Percentiles rank a stretch among this genome's conserved stretches.
Evolutionary conservation across 2,329 filamentous ascomycete species (phyloP).

Genomic region (Pestalotiopsis sp.): DNA sequence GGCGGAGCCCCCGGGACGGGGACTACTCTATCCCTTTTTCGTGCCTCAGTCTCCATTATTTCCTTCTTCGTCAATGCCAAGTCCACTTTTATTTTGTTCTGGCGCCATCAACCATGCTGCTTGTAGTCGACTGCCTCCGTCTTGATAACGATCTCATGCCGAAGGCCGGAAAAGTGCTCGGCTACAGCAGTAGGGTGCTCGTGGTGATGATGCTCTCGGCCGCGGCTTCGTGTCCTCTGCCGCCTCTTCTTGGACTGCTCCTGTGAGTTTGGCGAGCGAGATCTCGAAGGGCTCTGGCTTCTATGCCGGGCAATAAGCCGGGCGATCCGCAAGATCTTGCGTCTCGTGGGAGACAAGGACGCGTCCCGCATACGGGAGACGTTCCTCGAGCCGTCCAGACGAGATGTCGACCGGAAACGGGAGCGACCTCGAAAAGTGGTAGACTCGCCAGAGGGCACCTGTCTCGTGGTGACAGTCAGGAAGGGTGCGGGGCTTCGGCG

Average conservation of each 20-base stretch:
- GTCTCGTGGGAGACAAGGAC: constrained; percentile 42
- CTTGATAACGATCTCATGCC: constrained; percentile 27
- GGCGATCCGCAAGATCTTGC: constrained; percentile 42
- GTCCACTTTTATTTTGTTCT: background rate
- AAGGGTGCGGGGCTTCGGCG: constrained; percentile 34
- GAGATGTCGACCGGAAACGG: constrained; percentile 39
- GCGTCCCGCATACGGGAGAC: constrained; percentile 28
- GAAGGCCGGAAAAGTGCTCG: constrained; percentile 22
- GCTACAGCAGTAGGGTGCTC: constrained; percentile 18
- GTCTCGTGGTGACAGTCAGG: constrained; percentile 23
- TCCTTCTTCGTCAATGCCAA: background rate
- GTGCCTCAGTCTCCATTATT: background rate
- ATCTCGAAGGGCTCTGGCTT: constrained; percentile 45
- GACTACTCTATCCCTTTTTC: background rate
- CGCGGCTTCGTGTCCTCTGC: constrained; percentile 40
- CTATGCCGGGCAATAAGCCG: constrained; percentile 41
- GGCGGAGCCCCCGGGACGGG: background rate
- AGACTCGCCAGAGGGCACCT: constrained; percentile 38
- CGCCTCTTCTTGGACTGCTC: constrained; percentile 32
- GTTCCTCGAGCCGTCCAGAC: constrained; percentile 28
- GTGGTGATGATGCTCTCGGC: constrained; percentile 26
- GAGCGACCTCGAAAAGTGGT: constrained; percentile 44
- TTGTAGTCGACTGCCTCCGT: constrained; percentile 13
- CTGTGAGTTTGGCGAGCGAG: constrained; percentile 28
- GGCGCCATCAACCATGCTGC: constrained; percentile 2